Base-by-base conservation (phyloP, 352 stramenopile species). In the Chrysophaeum taylorii region DNA sequence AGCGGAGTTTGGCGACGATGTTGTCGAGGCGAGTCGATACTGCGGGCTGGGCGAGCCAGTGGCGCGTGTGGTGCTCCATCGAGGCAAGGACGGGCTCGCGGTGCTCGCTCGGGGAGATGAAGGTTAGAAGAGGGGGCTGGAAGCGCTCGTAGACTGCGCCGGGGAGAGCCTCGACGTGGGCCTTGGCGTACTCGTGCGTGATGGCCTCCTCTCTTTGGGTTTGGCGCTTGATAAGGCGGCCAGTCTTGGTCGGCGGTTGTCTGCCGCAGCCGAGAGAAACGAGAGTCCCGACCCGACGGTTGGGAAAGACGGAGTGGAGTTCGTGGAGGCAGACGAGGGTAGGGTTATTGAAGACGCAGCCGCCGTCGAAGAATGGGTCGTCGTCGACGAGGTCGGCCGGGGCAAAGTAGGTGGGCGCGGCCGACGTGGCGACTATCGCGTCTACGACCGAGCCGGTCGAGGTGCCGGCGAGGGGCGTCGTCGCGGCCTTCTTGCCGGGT, bases 181-280 rank as follows among this genome's bases (percentile, higher is more conserved):
- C 45, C 45, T 25, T 57, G 18, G 45, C 45, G 18, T 57, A 5
- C 12, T 18, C 23, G 45, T 57, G 9, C 18, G 23, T 48, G 41
- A 48, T 48, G 41, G 41, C 41, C 41, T 48, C 45, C 45, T n/a
- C n/a, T n/a, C n/a, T n/a, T n/a, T n/a, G n/a, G n/a, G n/a, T n/a
- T n/a, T 27, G 9, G 45, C 23, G 23, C 45, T 27, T 27, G 45
- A 25, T 25, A 25, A 9, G 7, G 45, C 12, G 9, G 12, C 45
- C 18, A 18, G 12, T 18, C 45, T 5, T 18, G 9, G 9, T 27
- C 7, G 9, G 9, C 18, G 45, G 9, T 18, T 33, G 5, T 18
- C 45, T 31, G n/a, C 69, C 69, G 36, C 36, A 64, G 18, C 69
- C 69, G 5, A 73, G 31, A 2, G 53, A 69, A 9, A 73, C 54